Evolutionary conservation across 1,139 yeast genomes (phyloP).

Genomic region (Debaryomyces singareniensis): DNA sequence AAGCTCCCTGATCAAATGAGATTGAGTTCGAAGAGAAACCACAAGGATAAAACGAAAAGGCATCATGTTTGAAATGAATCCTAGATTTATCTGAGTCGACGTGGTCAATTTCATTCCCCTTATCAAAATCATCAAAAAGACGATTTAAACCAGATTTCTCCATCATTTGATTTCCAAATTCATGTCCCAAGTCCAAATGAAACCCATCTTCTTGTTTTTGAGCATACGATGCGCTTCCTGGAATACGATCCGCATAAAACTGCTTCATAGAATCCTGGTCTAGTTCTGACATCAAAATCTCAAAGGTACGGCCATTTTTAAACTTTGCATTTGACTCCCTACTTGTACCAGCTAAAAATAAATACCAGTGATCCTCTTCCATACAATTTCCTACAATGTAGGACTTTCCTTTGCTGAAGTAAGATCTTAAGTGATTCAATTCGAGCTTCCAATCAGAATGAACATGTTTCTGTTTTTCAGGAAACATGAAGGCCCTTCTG

Average conservation of each 20-base stretch:
- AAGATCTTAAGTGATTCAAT: slow-evolving; percentile 58
- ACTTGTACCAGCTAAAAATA: slow-evolving; percentile 56
- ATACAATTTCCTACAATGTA: slow-evolving; percentile 73
- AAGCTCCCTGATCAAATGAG: slow-evolving; percentile 44
- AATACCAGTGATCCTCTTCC: slow-evolving; percentile 85
- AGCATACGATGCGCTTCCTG: slow-evolving; percentile 35
- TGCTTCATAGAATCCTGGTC: slow-evolving; percentile 51
- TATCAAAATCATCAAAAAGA: slow-evolving; percentile 31
- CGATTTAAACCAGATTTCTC: slow-evolving; percentile 52
- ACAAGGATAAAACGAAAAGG: slow-evolving; percentile 93
- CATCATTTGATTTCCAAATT: slow-evolving; percentile 65
- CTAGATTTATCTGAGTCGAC: slow-evolving; percentile 2
- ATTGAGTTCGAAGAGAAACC: slow-evolving; percentile 90
- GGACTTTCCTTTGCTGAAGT: slow-evolving; percentile 59
- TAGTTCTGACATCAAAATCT: slow-evolving; percentile 86
- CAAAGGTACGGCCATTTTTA: slow-evolving; percentile 67
- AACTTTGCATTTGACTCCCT: slow-evolving; percentile 6
- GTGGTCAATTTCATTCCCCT: slow-evolving; percentile 6
- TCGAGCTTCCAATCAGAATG: slow-evolving; percentile 86
- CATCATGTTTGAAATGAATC: slow-evolving; percentile 55
- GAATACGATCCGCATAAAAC: slow-evolving; percentile 55
- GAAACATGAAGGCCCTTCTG: slow-evolving; percentile 89
- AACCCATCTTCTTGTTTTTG: slow-evolving; percentile 38
- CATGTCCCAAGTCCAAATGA: slow-evolving; percentile 72
- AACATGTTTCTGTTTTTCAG: slow-evolving; percentile 73